Percentiles rank a stretch among this genome's conserved stretches.
Evolutionary conservation across 805 yeast species (phyloP).

Genomic region (Diddensiella transvaalensis): DNA sequence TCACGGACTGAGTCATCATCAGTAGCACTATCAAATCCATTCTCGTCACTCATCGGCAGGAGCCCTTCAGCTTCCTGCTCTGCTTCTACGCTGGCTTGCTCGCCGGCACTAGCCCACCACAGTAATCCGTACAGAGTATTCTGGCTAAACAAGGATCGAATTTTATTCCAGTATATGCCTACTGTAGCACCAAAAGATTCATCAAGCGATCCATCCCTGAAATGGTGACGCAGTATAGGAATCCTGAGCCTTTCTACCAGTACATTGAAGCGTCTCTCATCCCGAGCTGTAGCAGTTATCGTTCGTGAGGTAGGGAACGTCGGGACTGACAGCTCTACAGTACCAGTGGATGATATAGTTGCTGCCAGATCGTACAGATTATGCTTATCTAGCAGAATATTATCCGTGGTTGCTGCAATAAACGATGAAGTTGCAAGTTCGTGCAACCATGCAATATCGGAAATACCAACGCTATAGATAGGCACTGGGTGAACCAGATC

Average conservation of each 20-base stretch:
- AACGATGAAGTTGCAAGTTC: conserved; percentile 35
- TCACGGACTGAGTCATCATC: conserved; percentile 21
- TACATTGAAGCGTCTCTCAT: conserved; percentile 24
- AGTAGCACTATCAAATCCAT: background rate
- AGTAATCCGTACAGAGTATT: conserved; percentile 46
- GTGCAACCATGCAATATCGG: conserved; percentile 45
- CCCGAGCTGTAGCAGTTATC: conserved; percentile 26
- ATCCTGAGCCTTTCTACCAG: conserved; percentile 21
- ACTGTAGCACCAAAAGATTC: background rate
- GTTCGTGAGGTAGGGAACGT: background rate
- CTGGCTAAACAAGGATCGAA: conserved; percentile 9
- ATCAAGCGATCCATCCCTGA: too few species aligned
- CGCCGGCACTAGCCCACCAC: conserved; percentile 91
- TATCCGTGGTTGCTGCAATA: conserved; percentile 66
- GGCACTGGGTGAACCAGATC: conserved; percentile 12
- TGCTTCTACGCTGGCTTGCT: conserved; percentile 41
- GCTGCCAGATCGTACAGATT: conserved; percentile 48
- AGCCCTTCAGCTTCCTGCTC: conserved; percentile 41
- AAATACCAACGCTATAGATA: conserved; percentile 59
- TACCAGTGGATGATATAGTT: conserved; percentile 10
- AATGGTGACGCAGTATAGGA: background rate
- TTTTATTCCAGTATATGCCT: background rate
- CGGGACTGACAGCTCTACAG: background rate
- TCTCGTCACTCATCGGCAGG: conserved; percentile 14
- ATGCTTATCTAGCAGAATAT: conserved; percentile 52